These are phyloP conservation scores for Sextonia rubra DNA, from an alignment of 164 flowering plant genomes.

Conservation along the genomic window DNA sequence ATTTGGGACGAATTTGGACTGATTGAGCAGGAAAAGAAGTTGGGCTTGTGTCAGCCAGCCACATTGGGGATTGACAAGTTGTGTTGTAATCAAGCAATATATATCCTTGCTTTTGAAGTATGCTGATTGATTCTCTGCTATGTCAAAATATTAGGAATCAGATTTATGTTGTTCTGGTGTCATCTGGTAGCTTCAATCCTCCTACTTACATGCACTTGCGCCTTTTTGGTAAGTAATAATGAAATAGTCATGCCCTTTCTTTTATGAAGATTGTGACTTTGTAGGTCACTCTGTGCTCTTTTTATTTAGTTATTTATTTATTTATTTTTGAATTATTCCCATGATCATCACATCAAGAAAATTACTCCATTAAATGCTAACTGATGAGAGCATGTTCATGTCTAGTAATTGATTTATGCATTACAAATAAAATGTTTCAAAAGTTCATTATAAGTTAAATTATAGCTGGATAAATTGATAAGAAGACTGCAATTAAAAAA, in stretches of 20 bases:
- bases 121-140: not conserved
- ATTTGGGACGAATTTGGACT: too few relatives aligned
- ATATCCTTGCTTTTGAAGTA: not conserved
- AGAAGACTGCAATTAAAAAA: too few relatives aligned
- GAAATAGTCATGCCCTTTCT: not conserved
- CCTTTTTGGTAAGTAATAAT: slow-evolving; percentile 59
- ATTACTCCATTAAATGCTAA: not conserved
- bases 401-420: not conserved
- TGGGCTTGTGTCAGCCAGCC: too few relatives aligned
- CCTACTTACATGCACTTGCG: slow-evolving; percentile 91
- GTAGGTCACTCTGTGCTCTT: not conserved
- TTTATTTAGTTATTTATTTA: too few relatives aligned
- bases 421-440: not conserved
- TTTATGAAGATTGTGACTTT: not conserved
- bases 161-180: slow-evolving; percentile 55
- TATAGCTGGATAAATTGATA: not conserved
- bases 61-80: too few relatives aligned
- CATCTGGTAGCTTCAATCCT: slow-evolving; percentile 95
- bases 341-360: not conserved
- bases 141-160: slow-evolving; percentile 28
- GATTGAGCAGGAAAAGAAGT: too few relatives aligned
- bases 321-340: not conserved
- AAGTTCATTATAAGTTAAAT: too few relatives aligned
- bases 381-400: not conserved
- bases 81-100: too few relatives aligned